phyloP scores from a whole-genome alignment of 139 green algal genomes.

The Auxenochlorella protothecoides region DNA sequence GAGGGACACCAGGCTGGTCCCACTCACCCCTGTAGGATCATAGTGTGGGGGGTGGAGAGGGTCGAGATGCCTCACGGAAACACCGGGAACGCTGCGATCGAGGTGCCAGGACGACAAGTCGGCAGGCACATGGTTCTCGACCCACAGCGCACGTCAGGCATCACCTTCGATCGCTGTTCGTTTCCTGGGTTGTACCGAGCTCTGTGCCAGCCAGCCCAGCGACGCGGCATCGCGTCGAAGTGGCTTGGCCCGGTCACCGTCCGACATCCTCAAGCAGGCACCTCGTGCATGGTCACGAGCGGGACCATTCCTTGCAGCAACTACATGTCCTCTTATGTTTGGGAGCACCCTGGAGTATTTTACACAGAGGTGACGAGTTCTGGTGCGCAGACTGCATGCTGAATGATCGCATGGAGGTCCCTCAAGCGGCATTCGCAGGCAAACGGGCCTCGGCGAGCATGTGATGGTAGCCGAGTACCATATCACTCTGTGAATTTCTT shows the following conservation, averaged over 20 bases:
- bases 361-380: no score
- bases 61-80: neutral
- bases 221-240: neutral
- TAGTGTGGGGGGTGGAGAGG: neutral
- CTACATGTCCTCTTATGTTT: neutral
- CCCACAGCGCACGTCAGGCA: neutral
- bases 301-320: neutral
- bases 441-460: no score
- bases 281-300: no score
- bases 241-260: no score
- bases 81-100: neutral
- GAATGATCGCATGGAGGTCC: no score
- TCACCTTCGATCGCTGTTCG: conserved; percentile 49
- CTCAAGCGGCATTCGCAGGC: no score
- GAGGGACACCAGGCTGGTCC: conserved; percentile 52
- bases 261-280: no score
- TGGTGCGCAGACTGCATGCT: no score
- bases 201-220: conserved; percentile 60
- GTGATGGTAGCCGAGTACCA: no score
- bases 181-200: conserved; percentile 45
- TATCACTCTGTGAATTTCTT: no score
- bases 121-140: neutral
- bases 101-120: no score
- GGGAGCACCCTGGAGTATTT: no score
- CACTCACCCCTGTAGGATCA: conserved; percentile 46